Conservation (phyloP, 306 rosid species). For the Medicago truncatula region MtrunA17r5.0-ANR NC_053043.1:46018001-46018500, state of each 20-base stretch:
- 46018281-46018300: slow-evolving; percentile 35
- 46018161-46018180: slow-evolving; percentile 71
- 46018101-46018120: slow-evolving; percentile 73
- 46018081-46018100: slow-evolving; percentile 74
- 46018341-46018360: no score
- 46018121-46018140: slow-evolving; percentile 77
- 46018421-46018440: no score
- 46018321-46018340: no score
- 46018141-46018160: slow-evolving; percentile 73
- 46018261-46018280: slow-evolving; percentile 67
- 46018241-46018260: slow-evolving; percentile 52
- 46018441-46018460: no score
- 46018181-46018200: slow-evolving; percentile 59
- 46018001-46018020: slow-evolving; percentile 74
- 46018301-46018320: not conserved
- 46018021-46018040: slow-evolving; percentile 65
- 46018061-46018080: slow-evolving; percentile 73
- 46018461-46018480: no score
- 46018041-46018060: slow-evolving; percentile 79
- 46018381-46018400: no score
- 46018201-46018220: slow-evolving; percentile 77
- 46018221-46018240: slow-evolving; percentile 52
- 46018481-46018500: no score
- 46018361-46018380: no score
- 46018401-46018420: no score